A percentile compares a stretch with the other conserved stretches of the same genome.
These are phyloP conservation scores for Hydnomerulius pinastri DNA, from an alignment of 768 basidiomycete species.

Conservation along the genomic window DNA sequence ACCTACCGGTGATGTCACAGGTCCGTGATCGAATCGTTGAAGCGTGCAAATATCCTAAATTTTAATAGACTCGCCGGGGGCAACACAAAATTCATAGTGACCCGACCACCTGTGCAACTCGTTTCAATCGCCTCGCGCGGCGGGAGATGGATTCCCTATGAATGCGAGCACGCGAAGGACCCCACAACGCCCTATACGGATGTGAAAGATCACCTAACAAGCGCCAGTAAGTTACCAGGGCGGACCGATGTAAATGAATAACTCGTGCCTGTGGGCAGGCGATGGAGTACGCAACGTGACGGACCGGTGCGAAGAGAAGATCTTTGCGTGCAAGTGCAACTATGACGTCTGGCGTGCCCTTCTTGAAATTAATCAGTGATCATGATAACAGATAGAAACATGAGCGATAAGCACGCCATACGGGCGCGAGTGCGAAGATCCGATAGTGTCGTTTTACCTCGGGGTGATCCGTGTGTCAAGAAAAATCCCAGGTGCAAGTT, in stretches of 20 bases:
- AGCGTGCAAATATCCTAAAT: neutral
- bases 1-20: slow-evolving; percentile 16
- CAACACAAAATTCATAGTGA: slow-evolving; percentile 5
- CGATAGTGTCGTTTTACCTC: neutral
- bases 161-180: neutral
- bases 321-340: slow-evolving; percentile 11
- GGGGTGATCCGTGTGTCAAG: neutral
- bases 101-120: slow-evolving; percentile 5
- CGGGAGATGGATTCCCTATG: slow-evolving; percentile 1
- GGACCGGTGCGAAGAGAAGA: slow-evolving; percentile 21
- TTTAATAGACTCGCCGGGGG: neutral
- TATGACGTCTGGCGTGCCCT: slow-evolving; percentile 16
- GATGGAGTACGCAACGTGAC: slow-evolving; percentile 9
- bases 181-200: neutral
- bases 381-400: slow-evolving; percentile 6
- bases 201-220: slow-evolving; percentile 10
- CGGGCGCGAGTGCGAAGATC: neutral
- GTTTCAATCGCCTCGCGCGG: slow-evolving; percentile 9
- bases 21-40: neutral
- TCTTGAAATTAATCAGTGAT: slow-evolving; percentile 10
- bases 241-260: slow-evolving; percentile 13
- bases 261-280: slow-evolving; percentile 21
- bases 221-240: slow-evolving; percentile 17
- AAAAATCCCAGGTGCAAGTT: neutral
- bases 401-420: slow-evolving; percentile 7